Evolutionary conservation across 2,329 filamentous ascomycete species (phyloP), one percentile per base, ranked within the genome.

Genomic region (Fusarium mangiferae): DNA sequence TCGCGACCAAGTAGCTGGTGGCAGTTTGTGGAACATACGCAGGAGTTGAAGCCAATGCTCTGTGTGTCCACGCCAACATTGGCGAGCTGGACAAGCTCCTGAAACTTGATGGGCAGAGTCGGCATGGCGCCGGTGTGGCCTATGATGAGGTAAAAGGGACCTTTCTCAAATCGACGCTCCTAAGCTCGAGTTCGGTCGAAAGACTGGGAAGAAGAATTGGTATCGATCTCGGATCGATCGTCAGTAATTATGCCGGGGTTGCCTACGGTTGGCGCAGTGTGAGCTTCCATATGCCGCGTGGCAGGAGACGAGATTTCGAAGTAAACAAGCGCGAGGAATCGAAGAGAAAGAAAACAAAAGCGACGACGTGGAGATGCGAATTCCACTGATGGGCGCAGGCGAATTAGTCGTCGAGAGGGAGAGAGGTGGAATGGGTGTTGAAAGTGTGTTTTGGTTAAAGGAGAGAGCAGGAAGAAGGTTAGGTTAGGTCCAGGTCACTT

Each of bases 61-160:
- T 82, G 78, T 70, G 83, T 80, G 77, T 89, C 85, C 72, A 86
- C 83, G 74, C 85, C 84, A 70, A 86, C 80, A 77, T 82, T 84
- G 79, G 82, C 81, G 83, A 88, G 86, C 84, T 95, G 93, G 84
- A 96, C 89, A 81, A 96, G 90, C 91, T 97, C 95, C 83, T 93
- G 93, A 85, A 98, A 97, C 88, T 94, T 95, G 87, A 98, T 97
- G 81, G 94, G 94, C 82, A 97, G 88, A 85, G 91, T 90, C 83
- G 91, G 89, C 90, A 88, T 88, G 83, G 80, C 80, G 82, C 80
- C 81, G 73, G 71, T 75, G 66, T 77, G 77, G 68, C 78, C 75
- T 66, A 77, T 68, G 74, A 77, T 78, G 66, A 81, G 68, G 46
- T 72, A 70, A 52, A 62, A 73, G 33, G 68, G 73, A 60, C 68